phyloP scores from a whole-genome alignment of 2,329 filamentous ascomycete genomes.

The Ascochyta fabae region DNA sequence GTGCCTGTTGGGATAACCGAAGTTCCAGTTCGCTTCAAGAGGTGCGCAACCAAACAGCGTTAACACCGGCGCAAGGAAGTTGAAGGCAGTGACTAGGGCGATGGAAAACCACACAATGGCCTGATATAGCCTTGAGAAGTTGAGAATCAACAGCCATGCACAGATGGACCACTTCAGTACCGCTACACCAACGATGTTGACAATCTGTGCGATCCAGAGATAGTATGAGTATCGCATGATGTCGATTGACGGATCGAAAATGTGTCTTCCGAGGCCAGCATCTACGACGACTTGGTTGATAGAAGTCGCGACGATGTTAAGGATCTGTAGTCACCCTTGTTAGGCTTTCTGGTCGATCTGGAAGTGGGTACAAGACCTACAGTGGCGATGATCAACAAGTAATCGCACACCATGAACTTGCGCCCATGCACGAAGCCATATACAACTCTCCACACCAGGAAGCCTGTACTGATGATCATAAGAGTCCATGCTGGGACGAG shows the following conservation, averaged over 20 bases:
- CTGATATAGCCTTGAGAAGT: constrained; percentile 36
- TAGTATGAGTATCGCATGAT: constrained; percentile 29
- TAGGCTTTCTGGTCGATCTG: constrained; percentile 6
- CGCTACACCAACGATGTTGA: constrained; percentile 40
- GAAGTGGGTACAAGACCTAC: constrained; percentile 22
- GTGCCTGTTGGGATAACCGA: constrained; percentile 17
- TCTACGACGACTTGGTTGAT: constrained; percentile 25
- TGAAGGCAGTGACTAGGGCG: constrained; percentile 34
- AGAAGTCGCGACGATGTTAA: constrained; percentile 26
- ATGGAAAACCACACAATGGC: constrained; percentile 38
- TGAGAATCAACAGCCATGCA: constrained; percentile 37
- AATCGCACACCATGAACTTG: constrained; percentile 34
- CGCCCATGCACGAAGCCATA: constrained; percentile 28
- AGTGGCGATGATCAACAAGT: constrained; percentile 35
- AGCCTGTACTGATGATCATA: constrained; percentile 28
- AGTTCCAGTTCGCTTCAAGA: constrained; percentile 39
- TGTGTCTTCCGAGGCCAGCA: constrained; percentile 30
- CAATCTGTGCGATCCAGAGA: constrained; percentile 34
- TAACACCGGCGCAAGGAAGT: constrained; percentile 34
- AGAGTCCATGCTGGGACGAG: constrained; percentile 29
- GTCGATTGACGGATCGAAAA: constrained; percentile 29
- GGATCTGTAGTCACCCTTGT: constrained; percentile 16
- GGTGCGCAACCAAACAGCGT: constrained; percentile 37
- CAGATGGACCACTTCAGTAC: constrained; percentile 41
- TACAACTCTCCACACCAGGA: constrained; percentile 33